These are phyloP conservation scores for Ilex asprella DNA, from an alignment of 257 asterid species.

Conservation along the genomic window DNA sequence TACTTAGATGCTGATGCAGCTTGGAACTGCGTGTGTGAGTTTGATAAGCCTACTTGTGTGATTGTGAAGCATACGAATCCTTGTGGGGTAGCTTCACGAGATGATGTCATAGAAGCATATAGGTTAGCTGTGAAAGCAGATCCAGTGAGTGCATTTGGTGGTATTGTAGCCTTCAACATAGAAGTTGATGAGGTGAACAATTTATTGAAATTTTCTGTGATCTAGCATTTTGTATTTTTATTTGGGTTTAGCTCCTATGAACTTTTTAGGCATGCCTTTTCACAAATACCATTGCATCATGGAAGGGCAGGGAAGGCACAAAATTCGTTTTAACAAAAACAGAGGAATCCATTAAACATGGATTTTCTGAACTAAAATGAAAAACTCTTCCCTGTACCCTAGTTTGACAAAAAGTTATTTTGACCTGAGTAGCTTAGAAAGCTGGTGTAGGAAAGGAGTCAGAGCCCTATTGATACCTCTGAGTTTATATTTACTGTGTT, in stretches of 20 bases:
- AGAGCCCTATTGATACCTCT: neutral
- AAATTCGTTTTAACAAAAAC: too few relatives aligned
- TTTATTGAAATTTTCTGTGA: constrained; percentile 9
- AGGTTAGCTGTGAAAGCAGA: constrained; percentile 93
- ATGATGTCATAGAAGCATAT: constrained; percentile 78
- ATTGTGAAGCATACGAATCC: constrained; percentile 97
- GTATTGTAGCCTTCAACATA: constrained; percentile 93
- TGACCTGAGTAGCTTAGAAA: neutral
- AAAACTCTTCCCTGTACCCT: neutral
- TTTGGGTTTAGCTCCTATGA: too few relatives aligned
- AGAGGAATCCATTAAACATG: too few relatives aligned
- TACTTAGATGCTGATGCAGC: constrained; percentile 98
- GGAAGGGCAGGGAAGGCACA: too few relatives aligned
- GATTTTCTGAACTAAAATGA: too few relatives aligned
- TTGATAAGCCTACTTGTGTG: constrained; percentile 85
- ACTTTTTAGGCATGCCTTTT: neutral
- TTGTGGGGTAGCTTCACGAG: constrained; percentile 94
- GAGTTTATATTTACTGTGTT: constrained; percentile 4
- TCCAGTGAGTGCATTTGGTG: constrained; percentile 99
- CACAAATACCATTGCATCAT: neutral
- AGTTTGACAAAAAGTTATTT: neutral
- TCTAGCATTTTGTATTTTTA: neutral
- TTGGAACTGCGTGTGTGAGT: constrained; percentile 96
- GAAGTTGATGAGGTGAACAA: constrained; percentile 89
- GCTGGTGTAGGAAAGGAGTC: neutral